Percentiles rank a stretch among this genome's conserved stretches.
Conservation (phyloP, 176 grass and related monocot species). For the Otatea glauca region DNA sequence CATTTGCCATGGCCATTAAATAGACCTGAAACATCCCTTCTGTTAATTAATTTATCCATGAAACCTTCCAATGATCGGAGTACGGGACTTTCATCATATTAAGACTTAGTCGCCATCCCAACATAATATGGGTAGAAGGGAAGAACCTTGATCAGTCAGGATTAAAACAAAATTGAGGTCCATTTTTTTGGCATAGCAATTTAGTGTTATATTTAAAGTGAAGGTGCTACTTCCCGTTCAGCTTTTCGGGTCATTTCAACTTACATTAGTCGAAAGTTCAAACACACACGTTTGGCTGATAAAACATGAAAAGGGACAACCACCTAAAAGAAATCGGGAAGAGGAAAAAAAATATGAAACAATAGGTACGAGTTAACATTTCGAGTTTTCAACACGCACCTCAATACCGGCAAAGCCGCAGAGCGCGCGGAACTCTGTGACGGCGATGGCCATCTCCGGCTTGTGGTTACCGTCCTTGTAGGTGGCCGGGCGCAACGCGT, state of each 20-base stretch:
- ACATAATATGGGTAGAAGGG: not conserved
- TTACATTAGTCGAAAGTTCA: not conserved
- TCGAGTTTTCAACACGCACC: constrained; percentile 47
- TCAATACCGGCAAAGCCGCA: constrained; percentile 80
- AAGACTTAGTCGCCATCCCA: not conserved
- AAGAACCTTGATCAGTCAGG: not conserved
- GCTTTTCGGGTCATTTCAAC: constrained; percentile 2
- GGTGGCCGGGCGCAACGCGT: constrained; percentile 62
- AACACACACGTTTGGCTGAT: not conserved
- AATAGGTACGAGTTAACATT: not conserved
- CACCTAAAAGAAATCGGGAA: not conserved
- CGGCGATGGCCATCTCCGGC: constrained; percentile 93
- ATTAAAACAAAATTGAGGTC: not conserved
- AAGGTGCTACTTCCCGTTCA: not conserved
- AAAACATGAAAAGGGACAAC: not conserved
- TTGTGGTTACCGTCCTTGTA: constrained; percentile 94
- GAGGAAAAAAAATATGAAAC: no score
- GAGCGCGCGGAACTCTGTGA: constrained; percentile 88
- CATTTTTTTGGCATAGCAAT: not conserved
- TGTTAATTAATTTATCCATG: constrained; percentile 4
- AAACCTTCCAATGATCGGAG: not conserved
- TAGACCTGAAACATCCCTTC: no score
- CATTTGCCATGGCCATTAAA: no score
- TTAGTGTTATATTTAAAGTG: constrained; percentile 20
- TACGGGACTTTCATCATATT: not conserved